Conservation (phyloP, 2,329 filamentous ascomycete genomes). For the Aspergillus versicolor region DNA sequence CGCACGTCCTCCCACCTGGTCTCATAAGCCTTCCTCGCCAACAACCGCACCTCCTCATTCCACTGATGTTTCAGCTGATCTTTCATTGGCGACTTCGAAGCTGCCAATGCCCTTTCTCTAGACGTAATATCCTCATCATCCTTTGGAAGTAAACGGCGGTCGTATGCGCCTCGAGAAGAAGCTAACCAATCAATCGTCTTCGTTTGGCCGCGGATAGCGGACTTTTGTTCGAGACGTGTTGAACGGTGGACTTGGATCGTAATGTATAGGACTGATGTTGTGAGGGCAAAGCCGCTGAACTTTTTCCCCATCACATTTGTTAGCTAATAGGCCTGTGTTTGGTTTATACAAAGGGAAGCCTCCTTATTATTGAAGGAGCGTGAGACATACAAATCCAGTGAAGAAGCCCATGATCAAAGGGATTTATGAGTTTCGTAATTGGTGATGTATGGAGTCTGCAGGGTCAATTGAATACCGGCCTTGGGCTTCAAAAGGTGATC, state of each 20-base stretch:
- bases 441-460: not conserved
- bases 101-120: not conserved
- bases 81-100: slow-evolving; percentile 49
- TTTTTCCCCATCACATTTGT: not conserved
- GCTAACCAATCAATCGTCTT: slow-evolving; percentile 42
- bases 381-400: slow-evolving; percentile 62
- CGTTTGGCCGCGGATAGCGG: slow-evolving; percentile 45
- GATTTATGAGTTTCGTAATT: not conserved
- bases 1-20: slow-evolving; percentile 65
- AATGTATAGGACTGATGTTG: slow-evolving; percentile 70
- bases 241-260: slow-evolving; percentile 68
- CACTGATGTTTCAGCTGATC: slow-evolving; percentile 74
- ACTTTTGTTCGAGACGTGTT: slow-evolving; percentile 55
- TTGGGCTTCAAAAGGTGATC: not conserved
- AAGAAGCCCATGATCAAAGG: slow-evolving; percentile 20
- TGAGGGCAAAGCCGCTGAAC: slow-evolving; percentile 75
- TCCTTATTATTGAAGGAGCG: not conserved
- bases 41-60: slow-evolving; percentile 70
- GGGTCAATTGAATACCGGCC: not conserved
- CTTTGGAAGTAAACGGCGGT: slow-evolving; percentile 28
- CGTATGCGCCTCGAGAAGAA: slow-evolving; percentile 35
- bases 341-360: not conserved
- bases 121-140: slow-evolving; percentile 2
- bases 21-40: slow-evolving; percentile 65
- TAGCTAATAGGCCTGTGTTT: not conserved